Evolutionary conservation across 1,284 basidiomycete species (phyloP), one percentile per base, ranked within the genome.

Genomic region (Trichosporon coremiiforme): DNA sequence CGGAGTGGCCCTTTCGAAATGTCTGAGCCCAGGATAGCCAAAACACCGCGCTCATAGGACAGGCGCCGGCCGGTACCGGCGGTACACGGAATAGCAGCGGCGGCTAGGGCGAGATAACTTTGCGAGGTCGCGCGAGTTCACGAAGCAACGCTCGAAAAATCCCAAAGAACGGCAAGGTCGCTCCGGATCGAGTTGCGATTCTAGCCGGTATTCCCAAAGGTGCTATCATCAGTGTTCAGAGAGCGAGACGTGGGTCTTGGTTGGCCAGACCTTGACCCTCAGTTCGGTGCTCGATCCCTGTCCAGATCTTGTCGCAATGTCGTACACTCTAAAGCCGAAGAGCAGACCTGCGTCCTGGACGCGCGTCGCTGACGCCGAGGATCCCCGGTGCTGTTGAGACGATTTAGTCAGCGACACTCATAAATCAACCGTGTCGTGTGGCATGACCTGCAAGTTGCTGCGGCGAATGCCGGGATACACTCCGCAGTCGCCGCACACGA

Each of bases 21-120:
- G 22, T 20, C 20, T 10, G 20, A 4, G 22, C 15, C 47, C 12
- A 17, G 17, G 45, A 53, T 10, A n/a, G n/a, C 8, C 20, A 22
- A 22, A 9, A 33, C n/a, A 53, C 7, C 5, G 20, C 6, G 47
- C 47, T 20, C 15, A 45, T n/a, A 45, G 15, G 47, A 22, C 47
- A 22, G n/a, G 47, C 47, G 47, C 47, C 47, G 47, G 47, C 47
- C 47, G 20, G 8, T 53, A 53, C 47, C 47, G 47, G 47, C 47
- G 47, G 47, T 53, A 22, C 47, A 17, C 47, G 47, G 20, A 20
- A 20, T 53, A 20, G 47, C 15, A 8, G 47, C 15, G 47, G 20
- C 47, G 8, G 47, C 47, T 53, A 53, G 47, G 20, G 47, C 20
- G 20, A 53, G 20, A 22, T n/a, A 15, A 47, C 45, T 47, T 47